Evolutionary conservation across 2,329 filamentous ascomycete genomes (phyloP), one percentile per base, ranked within the genome.

Genomic region (Aspergillus quadrilineatus): DNA sequence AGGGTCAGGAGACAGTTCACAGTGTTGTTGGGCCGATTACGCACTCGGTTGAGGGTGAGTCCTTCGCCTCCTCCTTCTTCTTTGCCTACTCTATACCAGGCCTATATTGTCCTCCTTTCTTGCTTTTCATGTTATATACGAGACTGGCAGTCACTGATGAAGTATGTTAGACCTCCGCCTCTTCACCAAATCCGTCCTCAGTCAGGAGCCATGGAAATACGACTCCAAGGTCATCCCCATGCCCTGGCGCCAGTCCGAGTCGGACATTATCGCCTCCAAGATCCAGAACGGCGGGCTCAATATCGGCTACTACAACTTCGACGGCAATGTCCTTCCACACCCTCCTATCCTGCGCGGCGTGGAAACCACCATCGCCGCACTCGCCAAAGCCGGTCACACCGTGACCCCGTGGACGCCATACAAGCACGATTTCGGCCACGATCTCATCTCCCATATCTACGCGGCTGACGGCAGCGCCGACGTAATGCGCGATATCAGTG

Each of bases 281-380:
- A 56, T 70, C 6, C 37, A 57, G 1, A 56, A 61, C 9, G 60
- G 59, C 1, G 56, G 56, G 0, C 53, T 75, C 14, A 69, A 59
- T 9, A 30, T 78, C 0, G 75, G 72, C 0, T 73, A 69, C 49
- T 75, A 60, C 70, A n/a, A 6, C 6, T 52, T 32, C 8, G 49
- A 52, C 12, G 49, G 41, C 9, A 44, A 52, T 8, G 49, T 52
- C 6, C 3, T 6, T 30, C 71, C 73, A 8, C 73, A 76, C 43
- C 73, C 73, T 1, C 73, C 73, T 0, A 64, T 76, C n/a, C 57
- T 66, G 15, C 67, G 73, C 17, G 73, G 63, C 2, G 41, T 75
- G 2, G 51, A 69, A 3, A 66, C 48, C 2, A 65, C 71, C 6
- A 62, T 67, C 1, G 60, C 64, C 4, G 60, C 56, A 0, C 29